Evolutionary conservation across 257 asterid species (phyloP).

Genomic region (Datura wrightii): DNA sequence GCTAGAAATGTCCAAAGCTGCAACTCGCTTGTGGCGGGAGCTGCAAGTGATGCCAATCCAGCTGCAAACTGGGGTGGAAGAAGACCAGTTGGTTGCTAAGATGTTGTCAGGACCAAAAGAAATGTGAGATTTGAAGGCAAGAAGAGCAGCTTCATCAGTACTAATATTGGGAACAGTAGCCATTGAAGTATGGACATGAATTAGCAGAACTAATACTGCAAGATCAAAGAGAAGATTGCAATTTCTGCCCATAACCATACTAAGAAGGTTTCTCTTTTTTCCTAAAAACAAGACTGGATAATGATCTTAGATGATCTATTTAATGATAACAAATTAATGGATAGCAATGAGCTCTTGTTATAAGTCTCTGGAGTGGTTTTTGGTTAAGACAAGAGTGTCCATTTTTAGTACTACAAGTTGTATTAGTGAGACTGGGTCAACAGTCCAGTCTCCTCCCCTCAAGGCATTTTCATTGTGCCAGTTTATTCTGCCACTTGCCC

Average conservation of each 20-base stretch:
- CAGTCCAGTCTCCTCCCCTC: no score
- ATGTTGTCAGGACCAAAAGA: background rate
- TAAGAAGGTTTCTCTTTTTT: background rate
- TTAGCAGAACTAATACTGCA: background rate
- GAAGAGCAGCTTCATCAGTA: constrained; percentile 12
- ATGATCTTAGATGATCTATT: background rate
- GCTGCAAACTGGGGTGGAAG: background rate
- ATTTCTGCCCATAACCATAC: background rate
- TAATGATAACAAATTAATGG: background rate
- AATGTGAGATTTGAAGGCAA: background rate
- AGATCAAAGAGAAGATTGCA: background rate
- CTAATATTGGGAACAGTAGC: background rate
- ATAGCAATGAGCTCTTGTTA: background rate
- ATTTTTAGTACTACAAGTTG: background rate
- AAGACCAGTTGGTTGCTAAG: constrained; percentile 18
- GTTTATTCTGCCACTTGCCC: no score
- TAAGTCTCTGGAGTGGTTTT: background rate
- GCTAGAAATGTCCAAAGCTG: background rate
- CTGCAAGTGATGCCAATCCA: constrained; percentile 3
- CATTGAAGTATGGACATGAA: background rate
- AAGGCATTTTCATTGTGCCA: no score
- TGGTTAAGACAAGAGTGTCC: background rate
- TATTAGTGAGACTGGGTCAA: background rate
- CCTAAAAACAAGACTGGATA: background rate
- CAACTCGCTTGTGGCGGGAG: background rate